Base-by-base conservation (phyloP, 2,329 filamentous ascomycete genomes). In the Aspergillus sp. region DNA sequence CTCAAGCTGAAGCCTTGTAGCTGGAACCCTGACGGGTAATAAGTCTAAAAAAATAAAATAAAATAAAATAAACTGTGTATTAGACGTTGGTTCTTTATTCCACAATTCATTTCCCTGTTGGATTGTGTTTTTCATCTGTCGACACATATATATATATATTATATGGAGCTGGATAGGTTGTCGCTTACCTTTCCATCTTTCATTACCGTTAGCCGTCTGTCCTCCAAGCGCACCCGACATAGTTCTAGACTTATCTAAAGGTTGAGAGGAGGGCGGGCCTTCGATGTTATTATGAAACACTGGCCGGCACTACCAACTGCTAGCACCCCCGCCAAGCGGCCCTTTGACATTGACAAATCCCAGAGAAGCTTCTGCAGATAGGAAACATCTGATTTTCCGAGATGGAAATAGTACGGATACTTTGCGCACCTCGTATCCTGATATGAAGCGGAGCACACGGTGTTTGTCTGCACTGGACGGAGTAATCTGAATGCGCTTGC, bases 381-480 rank as follows among this genome's bases (percentile, higher is more conserved):
- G 26, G 20, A 44, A 24, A 22, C 18, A 8, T 24, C 11, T n/a
- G 42, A 44, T 44, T 44, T 24, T 26, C 42, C 20, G 13, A n/a
- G 11, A 3, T 24, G 42, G 42, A 44, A 26, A 44, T 44, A 24
- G 12, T 26, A 4, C 42, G 7, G 22, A 8, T 20, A 43, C 17
- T n/a, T 17, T 26, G 11, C 5, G 20, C 15, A 13, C 12, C 13
- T 44, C 12, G 11, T 52, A 43, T 36, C 49, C 49, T 39, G 8
- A 45, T 52, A 4, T n/a, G 49, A 52, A 24, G 39, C 49, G 49
- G 49, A 52, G 49, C n/a, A 44, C 22, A 34, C 49, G 49, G 49
- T 17, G 15, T 26, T 7, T 36, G 39, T 13, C 49, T 52, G 26
- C 26, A 56, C n/a, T 51, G 53, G 53, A 56, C 47, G 53, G 53